Conservation (phyloP, 768 basidiomycete genomes). For the Lactifluus echinatus region DNA sequence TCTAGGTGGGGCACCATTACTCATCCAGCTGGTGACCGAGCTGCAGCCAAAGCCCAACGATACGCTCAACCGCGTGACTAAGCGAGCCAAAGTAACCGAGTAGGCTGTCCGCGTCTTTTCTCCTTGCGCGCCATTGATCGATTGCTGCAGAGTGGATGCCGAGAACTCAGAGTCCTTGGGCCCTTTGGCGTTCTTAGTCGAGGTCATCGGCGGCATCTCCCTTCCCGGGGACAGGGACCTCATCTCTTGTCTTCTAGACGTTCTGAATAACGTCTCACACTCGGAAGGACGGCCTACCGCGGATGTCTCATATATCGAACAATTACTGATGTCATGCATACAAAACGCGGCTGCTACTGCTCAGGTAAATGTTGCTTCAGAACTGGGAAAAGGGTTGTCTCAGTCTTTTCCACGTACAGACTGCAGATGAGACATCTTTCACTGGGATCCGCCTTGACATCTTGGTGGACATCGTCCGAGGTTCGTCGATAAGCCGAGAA, state of each 20-base stretch:
- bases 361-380: constrained; percentile 33
- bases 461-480: constrained; percentile 78
- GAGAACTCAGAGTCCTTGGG: constrained; percentile 19
- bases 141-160: constrained; percentile 1
- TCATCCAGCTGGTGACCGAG: constrained; percentile 41
- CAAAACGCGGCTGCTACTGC: constrained; percentile 54
- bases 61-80: constrained; percentile 42
- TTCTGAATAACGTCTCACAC: constrained; percentile 56
- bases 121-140: not conserved
- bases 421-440: constrained; percentile 42
- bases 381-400: not conserved
- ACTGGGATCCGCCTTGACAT: constrained; percentile 71
- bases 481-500: constrained; percentile 32
- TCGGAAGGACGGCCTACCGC: constrained; percentile 44
- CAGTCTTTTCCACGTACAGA: constrained; percentile 29
- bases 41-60: constrained; percentile 40
- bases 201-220: constrained; percentile 56
- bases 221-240: constrained; percentile 66
- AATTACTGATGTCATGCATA: constrained; percentile 76
- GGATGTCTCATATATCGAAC: constrained; percentile 73
- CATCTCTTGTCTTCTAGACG: constrained; percentile 62
- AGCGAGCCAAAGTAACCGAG: constrained; percentile 56
- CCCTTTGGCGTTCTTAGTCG: constrained; percentile 51
- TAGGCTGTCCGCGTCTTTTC: constrained; percentile 25
- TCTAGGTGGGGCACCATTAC: constrained; percentile 42